A percentile compares a stretch with the other conserved stretches of the same genome.
phyloP scores from a whole-genome alignment of 192 early-diverging fungal genomes.

The Entomortierella parvispora region DNA sequence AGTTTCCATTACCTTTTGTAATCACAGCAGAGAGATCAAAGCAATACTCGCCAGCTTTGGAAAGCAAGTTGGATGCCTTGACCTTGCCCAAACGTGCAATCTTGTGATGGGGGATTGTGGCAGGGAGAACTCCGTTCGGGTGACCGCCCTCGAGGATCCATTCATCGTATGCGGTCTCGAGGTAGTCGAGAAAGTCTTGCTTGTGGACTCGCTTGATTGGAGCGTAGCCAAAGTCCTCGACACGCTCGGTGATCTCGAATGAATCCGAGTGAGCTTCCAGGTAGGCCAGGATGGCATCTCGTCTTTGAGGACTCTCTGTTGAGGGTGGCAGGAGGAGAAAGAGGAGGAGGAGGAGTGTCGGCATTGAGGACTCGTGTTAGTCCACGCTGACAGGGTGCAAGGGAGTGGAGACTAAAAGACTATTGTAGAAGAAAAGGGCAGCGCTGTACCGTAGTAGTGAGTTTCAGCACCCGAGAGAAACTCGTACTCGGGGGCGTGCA shows the following conservation, averaged over 20 bases:
- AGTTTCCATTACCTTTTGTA: constrained; percentile 59
- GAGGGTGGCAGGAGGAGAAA: not conserved
- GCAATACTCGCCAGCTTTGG: constrained; percentile 59
- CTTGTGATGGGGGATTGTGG: constrained; percentile 56
- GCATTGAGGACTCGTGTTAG: not conserved
- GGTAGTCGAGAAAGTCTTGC: constrained; percentile 66
- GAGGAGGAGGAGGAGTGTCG: not conserved
- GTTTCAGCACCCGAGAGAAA: constrained; percentile 34
- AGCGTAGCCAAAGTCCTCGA: constrained; percentile 62
- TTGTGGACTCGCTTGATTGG: constrained; percentile 68
- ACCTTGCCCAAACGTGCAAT: constrained; percentile 20
- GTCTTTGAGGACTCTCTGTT: constrained; percentile 46
- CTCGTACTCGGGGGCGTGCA: constrained; percentile 43
- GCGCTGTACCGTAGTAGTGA: constrained; percentile 33
- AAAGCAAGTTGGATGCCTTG: constrained; percentile 19
- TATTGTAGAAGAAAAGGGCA: too few species aligned
- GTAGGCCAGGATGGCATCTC: constrained; percentile 27
- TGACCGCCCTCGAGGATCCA: constrained; percentile 63
- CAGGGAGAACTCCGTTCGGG: constrained; percentile 65
- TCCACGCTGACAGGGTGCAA: too few species aligned
- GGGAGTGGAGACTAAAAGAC: too few species aligned
- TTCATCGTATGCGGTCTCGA: constrained; percentile 67
- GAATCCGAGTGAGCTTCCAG: constrained; percentile 14
- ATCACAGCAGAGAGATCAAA: constrained; percentile 66
- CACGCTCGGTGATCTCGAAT: constrained; percentile 38